A percentile compares a stretch with the other conserved stretches of the same genome.
Evolutionary conservation across 441 rosid species (phyloP).

Genomic region (Omphalea diandra): DNA sequence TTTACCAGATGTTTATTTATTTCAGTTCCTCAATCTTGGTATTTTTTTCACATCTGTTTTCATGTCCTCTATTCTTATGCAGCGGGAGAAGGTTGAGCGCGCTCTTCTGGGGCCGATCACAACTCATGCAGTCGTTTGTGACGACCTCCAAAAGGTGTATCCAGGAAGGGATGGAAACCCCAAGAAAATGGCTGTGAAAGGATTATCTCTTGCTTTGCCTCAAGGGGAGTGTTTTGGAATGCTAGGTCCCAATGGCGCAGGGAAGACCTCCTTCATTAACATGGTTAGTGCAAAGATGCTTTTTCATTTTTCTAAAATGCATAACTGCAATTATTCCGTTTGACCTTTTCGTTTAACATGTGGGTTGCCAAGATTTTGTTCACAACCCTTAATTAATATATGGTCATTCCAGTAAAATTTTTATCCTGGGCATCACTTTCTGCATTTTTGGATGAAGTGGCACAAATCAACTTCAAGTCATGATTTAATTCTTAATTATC

Average conservation of each 20-base stretch:
- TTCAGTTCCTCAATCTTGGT: background rate
- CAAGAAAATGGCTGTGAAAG: conserved; percentile 70
- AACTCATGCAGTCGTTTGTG: conserved; percentile 53
- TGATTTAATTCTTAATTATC: background rate
- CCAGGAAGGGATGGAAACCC: conserved; percentile 88
- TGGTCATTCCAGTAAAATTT: background rate
- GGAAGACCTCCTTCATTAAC: conserved; percentile 87
- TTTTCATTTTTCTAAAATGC: background rate
- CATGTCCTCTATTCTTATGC: conserved; percentile 22
- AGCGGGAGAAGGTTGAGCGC: conserved; percentile 91
- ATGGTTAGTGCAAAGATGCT: conserved; percentile 49
- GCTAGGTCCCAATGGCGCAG: conserved; percentile 98
- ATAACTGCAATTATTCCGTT: background rate
- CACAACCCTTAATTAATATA: too few species aligned
- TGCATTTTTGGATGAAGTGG: background rate
- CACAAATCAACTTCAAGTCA: background rate
- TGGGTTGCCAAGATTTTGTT: background rate
- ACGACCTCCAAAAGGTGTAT: conserved; percentile 71
- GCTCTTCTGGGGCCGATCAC: too few species aligned
- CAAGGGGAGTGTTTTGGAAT: conserved; percentile 90
- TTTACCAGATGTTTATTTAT: background rate
- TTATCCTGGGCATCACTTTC: background rate
- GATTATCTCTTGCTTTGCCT: conserved; percentile 75
- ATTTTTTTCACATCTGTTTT: too few species aligned
- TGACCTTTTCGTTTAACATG: background rate